A percentile compares a stretch with the other conserved stretches of the same genome.
Evolutionary conservation across 257 asterid genomes (phyloP).

Genomic region (Solanum neorickii): DNA sequence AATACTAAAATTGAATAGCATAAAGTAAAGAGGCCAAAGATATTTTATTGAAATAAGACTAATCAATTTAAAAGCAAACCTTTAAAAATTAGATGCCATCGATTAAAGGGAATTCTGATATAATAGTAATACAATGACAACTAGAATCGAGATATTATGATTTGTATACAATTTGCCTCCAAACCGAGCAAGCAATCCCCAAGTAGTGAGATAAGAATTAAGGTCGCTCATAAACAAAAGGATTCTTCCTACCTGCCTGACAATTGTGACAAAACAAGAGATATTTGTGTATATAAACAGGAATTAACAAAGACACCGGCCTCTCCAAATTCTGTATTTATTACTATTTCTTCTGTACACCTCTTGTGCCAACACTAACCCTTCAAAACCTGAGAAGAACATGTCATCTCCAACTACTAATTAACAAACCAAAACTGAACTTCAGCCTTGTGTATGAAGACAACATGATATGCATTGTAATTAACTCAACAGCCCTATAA

Average conservation of each 20-base stretch:
- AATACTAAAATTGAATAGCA: not conserved
- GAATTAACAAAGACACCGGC: not conserved
- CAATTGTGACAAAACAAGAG: not conserved
- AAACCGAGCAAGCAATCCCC: not conserved
- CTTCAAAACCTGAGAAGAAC: not conserved
- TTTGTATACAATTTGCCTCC: not conserved
- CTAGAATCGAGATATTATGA: not conserved
- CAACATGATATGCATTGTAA: conserved; percentile 10
- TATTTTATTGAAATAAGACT: not conserved
- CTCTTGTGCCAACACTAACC: not conserved
- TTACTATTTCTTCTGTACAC: not conserved
- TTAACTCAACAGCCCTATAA: conserved; percentile 21
- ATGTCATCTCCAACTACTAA: not conserved
- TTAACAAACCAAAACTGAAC: not conserved
- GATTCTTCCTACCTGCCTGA: not conserved
- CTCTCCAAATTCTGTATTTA: not conserved
- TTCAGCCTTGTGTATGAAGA: not conserved
- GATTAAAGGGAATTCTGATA: not conserved
- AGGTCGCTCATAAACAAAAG: not conserved
- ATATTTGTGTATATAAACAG: not conserved
- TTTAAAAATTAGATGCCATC: not conserved
- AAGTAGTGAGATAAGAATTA: not conserved
- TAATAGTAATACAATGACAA: not conserved
- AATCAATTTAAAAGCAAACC: not conserved
- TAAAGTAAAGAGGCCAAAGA: not conserved